These are phyloP conservation scores for Vitis hybrid DNA, from an alignment of 177 flowering plant genomes.

Conservation along the genomic window DNA sequence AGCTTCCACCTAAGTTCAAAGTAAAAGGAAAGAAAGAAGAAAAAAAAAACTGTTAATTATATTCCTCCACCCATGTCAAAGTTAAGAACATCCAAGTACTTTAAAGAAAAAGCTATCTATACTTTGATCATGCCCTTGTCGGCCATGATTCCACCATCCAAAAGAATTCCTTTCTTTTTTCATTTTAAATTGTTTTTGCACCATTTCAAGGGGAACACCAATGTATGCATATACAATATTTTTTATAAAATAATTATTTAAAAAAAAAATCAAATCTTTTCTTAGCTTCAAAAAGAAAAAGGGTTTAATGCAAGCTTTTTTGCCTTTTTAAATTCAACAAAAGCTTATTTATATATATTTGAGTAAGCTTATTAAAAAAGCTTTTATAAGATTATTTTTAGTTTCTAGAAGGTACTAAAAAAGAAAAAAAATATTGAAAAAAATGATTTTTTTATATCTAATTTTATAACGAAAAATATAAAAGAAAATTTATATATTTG, in stretches of 20 bases:
- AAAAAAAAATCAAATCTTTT: not conserved
- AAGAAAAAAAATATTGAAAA: too few species aligned
- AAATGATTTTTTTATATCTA: too few species aligned
- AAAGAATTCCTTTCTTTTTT: conserved; percentile 13
- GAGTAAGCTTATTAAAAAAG: too few species aligned
- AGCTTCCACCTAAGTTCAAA: conserved; percentile 30
- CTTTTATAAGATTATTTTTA: too few species aligned
- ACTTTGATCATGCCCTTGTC: conserved; percentile 31
- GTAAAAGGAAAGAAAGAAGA: conserved; percentile 2
- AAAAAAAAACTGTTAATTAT: conserved; percentile 5
- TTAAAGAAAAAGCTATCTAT: conserved; percentile 24
- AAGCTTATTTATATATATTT: too few species aligned
- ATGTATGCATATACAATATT: not conserved
- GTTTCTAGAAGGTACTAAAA: too few species aligned
- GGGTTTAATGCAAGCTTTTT: too few species aligned
- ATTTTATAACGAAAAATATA: too few species aligned
- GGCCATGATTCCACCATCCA: conserved; percentile 32
- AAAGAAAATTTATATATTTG: too few species aligned
- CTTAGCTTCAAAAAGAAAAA: too few species aligned
- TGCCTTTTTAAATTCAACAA: too few species aligned
- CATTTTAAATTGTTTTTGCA: not conserved
- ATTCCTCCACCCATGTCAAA: conserved; percentile 36
- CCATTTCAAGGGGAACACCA: not conserved
- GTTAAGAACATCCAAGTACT: conserved; percentile 24
- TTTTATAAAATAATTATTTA: not conserved